Evolutionary conservation across 805 yeast species (phyloP).

Genomic region (Wickerhamomyces bovis): DNA sequence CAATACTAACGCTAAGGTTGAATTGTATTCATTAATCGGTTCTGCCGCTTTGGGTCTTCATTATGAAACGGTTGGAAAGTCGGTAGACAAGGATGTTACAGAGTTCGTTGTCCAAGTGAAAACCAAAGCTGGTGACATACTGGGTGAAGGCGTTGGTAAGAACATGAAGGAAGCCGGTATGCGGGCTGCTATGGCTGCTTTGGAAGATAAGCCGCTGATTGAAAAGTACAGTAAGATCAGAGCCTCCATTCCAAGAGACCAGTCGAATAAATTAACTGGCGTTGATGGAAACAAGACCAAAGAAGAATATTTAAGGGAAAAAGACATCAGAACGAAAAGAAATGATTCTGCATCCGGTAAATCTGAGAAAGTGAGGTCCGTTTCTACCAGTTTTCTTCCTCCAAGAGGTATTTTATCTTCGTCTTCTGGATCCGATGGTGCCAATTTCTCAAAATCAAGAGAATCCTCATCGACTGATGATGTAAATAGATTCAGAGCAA

Average conservation of each 20-base stretch:
- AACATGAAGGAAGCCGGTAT: constrained; percentile 73
- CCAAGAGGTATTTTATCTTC: neutral
- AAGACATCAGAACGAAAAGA: neutral
- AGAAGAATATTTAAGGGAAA: neutral
- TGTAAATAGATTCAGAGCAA: neutral
- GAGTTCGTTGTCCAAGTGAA: constrained; percentile 56
- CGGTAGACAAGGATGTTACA: constrained; percentile 31
- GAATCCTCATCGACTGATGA: too few species aligned
- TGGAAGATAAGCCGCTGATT: constrained; percentile 49
- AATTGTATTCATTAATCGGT: constrained; percentile 74
- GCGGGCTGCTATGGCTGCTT: constrained; percentile 79
- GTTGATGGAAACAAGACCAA: neutral
- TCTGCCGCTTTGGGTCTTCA: constrained; percentile 58
- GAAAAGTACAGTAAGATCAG: constrained; percentile 60
- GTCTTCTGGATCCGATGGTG: too few species aligned
- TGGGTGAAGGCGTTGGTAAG: constrained; percentile 71
- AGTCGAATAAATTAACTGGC: constrained; percentile 8
- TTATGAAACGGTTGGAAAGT: constrained; percentile 39
- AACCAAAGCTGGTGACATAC: constrained; percentile 51
- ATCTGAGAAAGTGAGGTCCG: neutral
- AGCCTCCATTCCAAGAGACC: constrained; percentile 42
- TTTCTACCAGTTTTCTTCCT: neutral
- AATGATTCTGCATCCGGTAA: neutral
- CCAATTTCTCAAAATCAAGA: too few species aligned
- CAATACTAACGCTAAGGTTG: constrained; percentile 67